Evolutionary conservation across 345 rosid species (phyloP), one percentile per base, ranked within the genome.

Genomic region (Cardiospermum halicacabum): DNA sequence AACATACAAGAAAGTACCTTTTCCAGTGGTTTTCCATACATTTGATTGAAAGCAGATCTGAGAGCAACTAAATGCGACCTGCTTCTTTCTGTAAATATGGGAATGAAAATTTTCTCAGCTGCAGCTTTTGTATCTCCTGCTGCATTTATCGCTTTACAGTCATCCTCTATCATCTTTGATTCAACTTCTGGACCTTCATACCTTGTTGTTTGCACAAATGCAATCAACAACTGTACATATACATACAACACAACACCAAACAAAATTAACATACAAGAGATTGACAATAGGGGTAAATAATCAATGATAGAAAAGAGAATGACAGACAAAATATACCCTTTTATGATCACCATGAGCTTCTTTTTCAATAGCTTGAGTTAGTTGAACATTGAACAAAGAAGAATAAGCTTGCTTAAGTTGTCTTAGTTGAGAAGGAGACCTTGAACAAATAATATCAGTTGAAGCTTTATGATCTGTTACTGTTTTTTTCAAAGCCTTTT

Each of bases 111-210:
- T 28, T 55, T 68, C 40, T 82, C 75, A 0, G 70, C 45, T 55
- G 77, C 84, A 28, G 69, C 75, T 57, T 79, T 81, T 66, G 76
- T 85, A 0, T 75, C 64, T 28, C 73, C 77, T 5, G 75, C 75
- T 32, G 65, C 77, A 57, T 58, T 65, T 12, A 88, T 78, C 36
- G 67, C 53, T 60, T 76, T 83, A n/a, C 82, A 89, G 11, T 88
- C 91, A 16, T 72, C 56, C 70, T 81, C 89, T 5, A 83, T 77
- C 43, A 62, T 43, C 26, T 10, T 6, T 28, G 42, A 58, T 61
- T 88, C 85, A 42, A 80, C 76, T 75, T 88, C 87, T 0, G 91
- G 95, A 32, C 95, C 95, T 70, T 88, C 95, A 13, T 85, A 85
- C 0, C 87, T 72, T 0, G 95, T 76, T 21, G 80, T 83, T 8